Evolutionary conservation across 2,329 filamentous ascomycete species (phyloP), one percentile per base, ranked within the genome.

Genomic region (Monilinia aucupariae): DNA sequence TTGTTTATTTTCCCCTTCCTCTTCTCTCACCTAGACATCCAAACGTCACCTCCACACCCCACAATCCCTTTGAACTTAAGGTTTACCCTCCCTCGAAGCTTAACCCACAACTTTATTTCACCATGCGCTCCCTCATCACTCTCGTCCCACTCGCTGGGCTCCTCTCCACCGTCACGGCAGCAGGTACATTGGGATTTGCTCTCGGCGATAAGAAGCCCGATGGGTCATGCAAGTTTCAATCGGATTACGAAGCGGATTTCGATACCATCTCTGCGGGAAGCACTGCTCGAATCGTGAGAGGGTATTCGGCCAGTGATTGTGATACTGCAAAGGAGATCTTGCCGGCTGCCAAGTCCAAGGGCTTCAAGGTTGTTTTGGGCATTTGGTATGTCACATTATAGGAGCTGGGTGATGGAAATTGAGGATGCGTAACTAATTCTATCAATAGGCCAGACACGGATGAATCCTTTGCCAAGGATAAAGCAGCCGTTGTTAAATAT

Each of bases 251-350:
- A 69, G 78, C 76, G 56, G 87, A 90, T 74, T 88, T 90, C 73
- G 80, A 84, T 62, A 80, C 82, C 56, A 79, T 90, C 70, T n/a
- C 41, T 0, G 56, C 39, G 43, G 79, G 80, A 68, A 72, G 74
- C 56, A 72, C 79, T 54, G 75, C 78, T 48, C 83, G 77, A 43
- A 69, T 88, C 45, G 86, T 90, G 55, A 82, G 88, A 65, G 83
- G 84, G 63, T 91, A 90, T 75, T 81, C 86, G 25, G 84, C 85
- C 22, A 81, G 78, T 60, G 85, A 90, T 73, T 90, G 88, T 76
- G 79, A 88, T 67, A 82, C 81, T 51, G 83, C 86, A 8, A 77
- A 82, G 73, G 76, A 83, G 65, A 83, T 89, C 61, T 74, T 90
- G 34, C 85, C 86, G 4, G 86, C 86, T 43, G 87, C 87, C 1